phyloP scores from a whole-genome alignment of 257 asterid genomes.

The Salvia hispanica region DNA sequence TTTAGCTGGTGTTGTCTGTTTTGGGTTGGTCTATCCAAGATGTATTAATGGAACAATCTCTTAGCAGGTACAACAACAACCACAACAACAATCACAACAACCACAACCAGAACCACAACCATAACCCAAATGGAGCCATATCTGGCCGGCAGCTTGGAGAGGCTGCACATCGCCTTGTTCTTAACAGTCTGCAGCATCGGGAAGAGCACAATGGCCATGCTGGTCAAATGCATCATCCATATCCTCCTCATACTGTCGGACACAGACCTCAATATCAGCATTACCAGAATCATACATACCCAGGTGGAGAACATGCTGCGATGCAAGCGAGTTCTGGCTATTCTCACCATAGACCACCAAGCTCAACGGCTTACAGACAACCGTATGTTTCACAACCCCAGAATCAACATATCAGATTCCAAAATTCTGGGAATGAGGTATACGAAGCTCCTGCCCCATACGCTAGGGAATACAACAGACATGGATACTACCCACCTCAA shows the following conservation, averaged over 20 bases:
- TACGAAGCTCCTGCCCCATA: slow-evolving; percentile 35
- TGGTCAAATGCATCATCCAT: slow-evolving; percentile 44
- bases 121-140: slow-evolving; percentile 43
- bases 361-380: slow-evolving; percentile 45
- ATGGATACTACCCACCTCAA: slow-evolving; percentile 53
- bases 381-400: slow-evolving; percentile 45
- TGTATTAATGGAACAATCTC: slow-evolving; percentile 15
- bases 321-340: slow-evolving; percentile 40
- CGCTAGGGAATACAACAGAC: slow-evolving; percentile 43
- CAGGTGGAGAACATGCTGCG: slow-evolving; percentile 38
- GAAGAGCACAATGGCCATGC: slow-evolving; percentile 39
- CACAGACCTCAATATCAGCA: slow-evolving; percentile 37
- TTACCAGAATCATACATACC: slow-evolving; percentile 42
- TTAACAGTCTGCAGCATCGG: slow-evolving; percentile 63
- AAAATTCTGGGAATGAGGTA: slow-evolving; percentile 38
- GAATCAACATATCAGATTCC: slow-evolving; percentile 43
- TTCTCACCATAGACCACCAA: slow-evolving; percentile 50
- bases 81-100: no score
- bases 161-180: slow-evolving; percentile 88
- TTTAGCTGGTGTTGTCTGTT: slow-evolving; percentile 1
- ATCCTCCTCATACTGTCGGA: slow-evolving; percentile 42
- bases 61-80: slow-evolving; percentile 47
- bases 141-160: slow-evolving; percentile 87
- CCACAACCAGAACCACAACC: no score
- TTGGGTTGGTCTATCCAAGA: slow-evolving; percentile 1